These are phyloP conservation scores for Verticillium longisporum DNA, from an alignment of 2,329 filamentous ascomycete genomes.

Conservation along the genomic window DNA sequence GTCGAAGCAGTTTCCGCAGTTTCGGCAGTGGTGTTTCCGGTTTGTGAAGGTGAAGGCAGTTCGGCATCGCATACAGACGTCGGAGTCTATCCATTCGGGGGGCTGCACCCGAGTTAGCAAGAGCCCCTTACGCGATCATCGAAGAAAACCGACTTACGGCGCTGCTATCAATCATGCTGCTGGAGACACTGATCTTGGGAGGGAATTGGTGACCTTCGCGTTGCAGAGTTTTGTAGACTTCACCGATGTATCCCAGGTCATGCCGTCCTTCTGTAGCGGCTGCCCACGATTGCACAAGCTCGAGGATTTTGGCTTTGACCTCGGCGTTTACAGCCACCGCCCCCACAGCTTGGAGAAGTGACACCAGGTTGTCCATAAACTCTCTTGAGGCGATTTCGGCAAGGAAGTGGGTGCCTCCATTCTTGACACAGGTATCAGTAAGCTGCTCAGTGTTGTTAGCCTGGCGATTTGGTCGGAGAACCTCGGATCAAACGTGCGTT, in stretches of 20 bases:
- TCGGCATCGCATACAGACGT: constrained; percentile 96
- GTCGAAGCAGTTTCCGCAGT: constrained; percentile 97
- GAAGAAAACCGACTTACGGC: constrained; percentile 55
- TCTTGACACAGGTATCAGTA: constrained; percentile 97
- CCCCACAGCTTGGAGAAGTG: constrained; percentile 76
- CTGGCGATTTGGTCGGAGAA: not conserved
- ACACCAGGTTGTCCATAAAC: constrained; percentile 96
- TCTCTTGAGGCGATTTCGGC: constrained; percentile 92
- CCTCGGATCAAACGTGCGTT: constrained; percentile 50
- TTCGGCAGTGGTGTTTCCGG: constrained; percentile 95
- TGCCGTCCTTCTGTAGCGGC: constrained; percentile 78
- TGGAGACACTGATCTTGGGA: constrained; percentile 78
- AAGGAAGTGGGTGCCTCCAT: constrained; percentile 92
- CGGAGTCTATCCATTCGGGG: constrained; percentile 95
- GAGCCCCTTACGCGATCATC: not conserved
- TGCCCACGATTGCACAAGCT: constrained; percentile 91
- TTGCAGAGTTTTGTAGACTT: constrained; percentile 78
- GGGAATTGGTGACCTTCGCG: constrained; percentile 85
- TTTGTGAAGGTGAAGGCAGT: constrained; percentile 97
- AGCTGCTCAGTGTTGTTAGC: constrained; percentile 49
- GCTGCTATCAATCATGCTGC: constrained; percentile 95
- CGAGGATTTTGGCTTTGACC: constrained; percentile 84
- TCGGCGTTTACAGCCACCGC: constrained; percentile 70
- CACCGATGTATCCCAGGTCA: constrained; percentile 78
- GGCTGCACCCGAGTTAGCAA: constrained; percentile 45